Conservation (phyloP, 495 filamentous ascomycete genomes). For the Mytilinidion resinicola region DNA sequence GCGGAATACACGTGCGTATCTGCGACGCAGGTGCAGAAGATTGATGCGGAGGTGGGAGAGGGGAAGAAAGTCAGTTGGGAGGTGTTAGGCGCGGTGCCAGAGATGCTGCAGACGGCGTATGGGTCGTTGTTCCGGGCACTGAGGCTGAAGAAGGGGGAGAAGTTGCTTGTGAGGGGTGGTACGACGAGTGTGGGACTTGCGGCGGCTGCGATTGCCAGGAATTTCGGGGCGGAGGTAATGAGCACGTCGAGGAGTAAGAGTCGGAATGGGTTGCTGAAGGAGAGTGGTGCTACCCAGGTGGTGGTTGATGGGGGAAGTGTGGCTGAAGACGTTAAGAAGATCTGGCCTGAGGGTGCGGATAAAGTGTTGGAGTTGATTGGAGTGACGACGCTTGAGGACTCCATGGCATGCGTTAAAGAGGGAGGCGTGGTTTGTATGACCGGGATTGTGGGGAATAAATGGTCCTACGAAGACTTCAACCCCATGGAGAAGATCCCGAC, state of each 20-base stretch:
- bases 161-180: constrained; percentile 46
- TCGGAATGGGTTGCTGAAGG: constrained; percentile 37
- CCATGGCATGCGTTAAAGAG: constrained; percentile 35
- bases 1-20: constrained; percentile 49
- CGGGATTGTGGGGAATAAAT: constrained; percentile 48
- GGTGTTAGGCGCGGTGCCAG: constrained; percentile 45
- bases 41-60: constrained; percentile 33
- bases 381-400: constrained; percentile 39
- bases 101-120: constrained; percentile 53
- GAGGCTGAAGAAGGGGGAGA: constrained; percentile 39
- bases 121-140: constrained; percentile 41
- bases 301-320: constrained; percentile 40
- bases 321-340: constrained; percentile 33
- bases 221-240: constrained; percentile 36
- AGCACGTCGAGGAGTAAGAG: constrained; percentile 39
- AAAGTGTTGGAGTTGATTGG: constrained; percentile 48
- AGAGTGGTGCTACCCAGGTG: constrained; percentile 39
- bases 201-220: constrained; percentile 45
- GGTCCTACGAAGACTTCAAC: constrained; percentile 41
- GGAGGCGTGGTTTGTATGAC: constrained; percentile 46
- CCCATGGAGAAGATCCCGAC: constrained; percentile 45
- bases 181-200: constrained; percentile 46
- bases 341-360: constrained; percentile 36
- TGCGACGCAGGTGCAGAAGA: constrained; percentile 38
- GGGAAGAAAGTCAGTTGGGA: constrained; percentile 33